Evolutionary conservation across 2,329 filamentous ascomycete species (phyloP).

Genomic region (Dactylellina drechsleri): DNA sequence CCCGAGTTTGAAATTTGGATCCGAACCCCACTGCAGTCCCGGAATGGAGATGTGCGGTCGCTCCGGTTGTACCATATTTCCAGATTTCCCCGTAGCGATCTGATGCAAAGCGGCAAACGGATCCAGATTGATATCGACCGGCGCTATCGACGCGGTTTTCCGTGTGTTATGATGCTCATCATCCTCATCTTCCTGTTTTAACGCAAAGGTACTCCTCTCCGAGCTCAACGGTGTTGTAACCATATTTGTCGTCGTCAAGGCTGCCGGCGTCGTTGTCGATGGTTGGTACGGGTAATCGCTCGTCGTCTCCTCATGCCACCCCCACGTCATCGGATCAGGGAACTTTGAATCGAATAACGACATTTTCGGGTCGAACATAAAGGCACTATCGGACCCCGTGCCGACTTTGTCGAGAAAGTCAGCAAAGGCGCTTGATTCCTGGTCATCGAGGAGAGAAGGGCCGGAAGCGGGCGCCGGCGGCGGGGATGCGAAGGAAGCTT

Average conservation of each 20-base stretch:
- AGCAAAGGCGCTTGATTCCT: constrained; percentile 70
- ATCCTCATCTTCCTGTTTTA: constrained; percentile 45
- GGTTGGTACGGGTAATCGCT: constrained; percentile 47
- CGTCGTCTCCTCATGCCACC: constrained; percentile 48
- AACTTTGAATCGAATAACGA: constrained; percentile 49
- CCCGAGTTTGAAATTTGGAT: constrained; percentile 58
- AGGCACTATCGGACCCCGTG: constrained; percentile 62
- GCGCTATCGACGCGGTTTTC: constrained; percentile 42
- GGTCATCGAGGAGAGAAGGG: constrained; percentile 73
- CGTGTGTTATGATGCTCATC: constrained; percentile 26
- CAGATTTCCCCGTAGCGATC: constrained; percentile 27
- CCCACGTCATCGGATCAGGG: constrained; percentile 55
- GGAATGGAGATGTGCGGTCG: constrained; percentile 41
- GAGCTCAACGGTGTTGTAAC: constrained; percentile 48
- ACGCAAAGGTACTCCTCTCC: constrained; percentile 45
- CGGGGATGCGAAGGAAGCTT: constrained; percentile 58
- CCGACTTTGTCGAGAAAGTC: constrained; percentile 69
- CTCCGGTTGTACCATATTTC: not conserved
- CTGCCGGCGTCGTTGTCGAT: constrained; percentile 24
- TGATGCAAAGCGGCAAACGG: constrained; percentile 48
- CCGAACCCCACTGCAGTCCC: constrained; percentile 57
- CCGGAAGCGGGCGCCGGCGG: constrained; percentile 73
- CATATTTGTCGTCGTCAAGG: constrained; percentile 40
- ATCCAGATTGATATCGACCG: constrained; percentile 42
- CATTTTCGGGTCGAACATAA: constrained; percentile 53